Evolutionary conservation across 371 early-diverging fungal genomes (phyloP).

Genomic region (Actinomortierella ambigua): DNA sequence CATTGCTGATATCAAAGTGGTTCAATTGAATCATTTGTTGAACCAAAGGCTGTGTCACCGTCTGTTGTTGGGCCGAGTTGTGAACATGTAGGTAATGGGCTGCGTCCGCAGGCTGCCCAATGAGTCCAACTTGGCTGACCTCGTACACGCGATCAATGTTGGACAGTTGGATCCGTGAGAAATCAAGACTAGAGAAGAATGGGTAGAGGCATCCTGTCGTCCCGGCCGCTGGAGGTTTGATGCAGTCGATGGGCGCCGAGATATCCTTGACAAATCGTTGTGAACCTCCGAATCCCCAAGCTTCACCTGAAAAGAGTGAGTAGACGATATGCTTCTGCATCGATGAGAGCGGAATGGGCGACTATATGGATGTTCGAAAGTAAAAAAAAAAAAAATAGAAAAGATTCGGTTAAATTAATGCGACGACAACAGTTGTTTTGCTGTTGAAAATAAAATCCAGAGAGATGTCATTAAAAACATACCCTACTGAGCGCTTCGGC

Average conservation of each 20-base stretch:
- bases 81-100: conserved; percentile 26
- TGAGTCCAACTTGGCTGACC: conserved; percentile 51
- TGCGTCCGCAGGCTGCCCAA: conserved; percentile 11
- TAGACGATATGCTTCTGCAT: conserved; percentile 74
- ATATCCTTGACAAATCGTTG: conserved; percentile 82
- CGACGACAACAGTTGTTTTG: neutral
- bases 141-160: conserved; percentile 66
- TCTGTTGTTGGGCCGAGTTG: conserved; percentile 3
- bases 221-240: conserved; percentile 50
- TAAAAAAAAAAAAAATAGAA: neutral
- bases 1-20: conserved; percentile 18
- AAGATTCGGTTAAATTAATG: neutral
- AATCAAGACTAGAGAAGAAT: conserved; percentile 64
- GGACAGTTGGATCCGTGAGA: conserved; percentile 65
- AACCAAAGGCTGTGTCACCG: neutral
- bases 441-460: neutral
- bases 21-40: conserved; percentile 12
- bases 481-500: conserved; percentile 76
- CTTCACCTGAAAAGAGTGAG: conserved; percentile 74
- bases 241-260: conserved; percentile 59
- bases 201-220: conserved; percentile 62
- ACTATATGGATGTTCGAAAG: conserved; percentile 33
- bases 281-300: conserved; percentile 83
- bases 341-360: conserved; percentile 47
- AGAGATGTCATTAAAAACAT: conserved; percentile 8